Percentiles rank a stretch among this genome's conserved stretches.
These are phyloP conservation scores for Lasiosphaeria miniovina DNA, from an alignment of 495 filamentous ascomycete genomes.

Conservation along the genomic window DNA sequence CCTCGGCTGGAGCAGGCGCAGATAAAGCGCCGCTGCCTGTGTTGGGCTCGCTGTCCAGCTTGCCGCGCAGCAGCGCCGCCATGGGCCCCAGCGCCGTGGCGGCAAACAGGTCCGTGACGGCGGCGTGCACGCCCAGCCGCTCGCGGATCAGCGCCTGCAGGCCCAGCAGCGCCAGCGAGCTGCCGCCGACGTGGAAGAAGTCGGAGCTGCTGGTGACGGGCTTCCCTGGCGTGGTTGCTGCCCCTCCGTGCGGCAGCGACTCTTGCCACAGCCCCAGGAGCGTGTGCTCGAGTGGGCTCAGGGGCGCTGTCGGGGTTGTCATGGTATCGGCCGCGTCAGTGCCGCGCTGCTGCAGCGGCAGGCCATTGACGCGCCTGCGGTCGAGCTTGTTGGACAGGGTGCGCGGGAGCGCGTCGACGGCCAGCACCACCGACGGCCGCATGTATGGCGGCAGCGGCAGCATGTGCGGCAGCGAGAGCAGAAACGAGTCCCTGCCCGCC, in stretches of 20 bases:
- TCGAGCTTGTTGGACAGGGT: conserved; percentile 16
- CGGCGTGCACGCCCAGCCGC: conserved; percentile 5
- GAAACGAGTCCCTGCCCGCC: too few relatives aligned
- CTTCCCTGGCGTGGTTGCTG: too few relatives aligned
- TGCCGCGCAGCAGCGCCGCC: conserved; percentile 18
- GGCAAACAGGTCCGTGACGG: conserved; percentile 27
- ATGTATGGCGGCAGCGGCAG: conserved; percentile 18
- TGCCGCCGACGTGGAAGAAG: conserved; percentile 43
- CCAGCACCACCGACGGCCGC: conserved; percentile 26
- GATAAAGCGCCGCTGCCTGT: conserved; percentile 7
- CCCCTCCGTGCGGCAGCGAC: not conserved
- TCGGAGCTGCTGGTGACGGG: conserved; percentile 8
- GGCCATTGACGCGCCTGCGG: not conserved
- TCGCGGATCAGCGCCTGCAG: conserved; percentile 22
- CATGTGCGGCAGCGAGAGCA: not conserved
- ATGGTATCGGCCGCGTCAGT: not conserved
- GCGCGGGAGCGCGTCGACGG: conserved; percentile 16
- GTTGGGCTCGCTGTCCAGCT: too few relatives aligned
- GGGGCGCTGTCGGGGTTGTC: not conserved
- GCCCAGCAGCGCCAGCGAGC: conserved; percentile 31
- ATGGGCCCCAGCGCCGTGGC: conserved; percentile 28
- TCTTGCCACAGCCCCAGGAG: not conserved
- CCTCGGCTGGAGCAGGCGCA: conserved; percentile 17
- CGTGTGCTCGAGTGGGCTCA: not conserved
- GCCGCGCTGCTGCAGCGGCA: not conserved